Conservation (phyloP, 805 yeast genomes). For the Candida parachauliodes region DNA sequence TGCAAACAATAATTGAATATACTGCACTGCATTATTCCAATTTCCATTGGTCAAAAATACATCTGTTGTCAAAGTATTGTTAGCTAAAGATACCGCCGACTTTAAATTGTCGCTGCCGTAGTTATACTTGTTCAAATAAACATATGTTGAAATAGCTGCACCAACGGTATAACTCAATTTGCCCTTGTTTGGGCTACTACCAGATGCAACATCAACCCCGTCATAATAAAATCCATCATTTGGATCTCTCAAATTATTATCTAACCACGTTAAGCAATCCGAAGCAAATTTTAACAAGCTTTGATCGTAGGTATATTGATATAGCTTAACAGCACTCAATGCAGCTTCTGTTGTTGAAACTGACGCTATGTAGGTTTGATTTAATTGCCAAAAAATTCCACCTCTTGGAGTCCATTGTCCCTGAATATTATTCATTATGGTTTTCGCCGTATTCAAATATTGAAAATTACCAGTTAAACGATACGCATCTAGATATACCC, state of each 20-base stretch:
- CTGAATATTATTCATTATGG: slow-evolving; percentile 14
- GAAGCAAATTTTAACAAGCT: slow-evolving; percentile 14
- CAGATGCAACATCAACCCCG: slow-evolving; percentile 12
- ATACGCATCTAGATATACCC: slow-evolving; percentile 24
- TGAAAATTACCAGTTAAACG: slow-evolving; percentile 13
- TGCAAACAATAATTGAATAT: slow-evolving; percentile 19
- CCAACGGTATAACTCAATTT: slow-evolving; percentile 23
- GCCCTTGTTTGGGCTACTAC: slow-evolving; percentile 15
- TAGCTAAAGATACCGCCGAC: slow-evolving; percentile 16
- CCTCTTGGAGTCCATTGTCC: slow-evolving; percentile 20
- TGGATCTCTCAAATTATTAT: slow-evolving; percentile 15
- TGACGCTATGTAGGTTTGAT: slow-evolving; percentile 22
- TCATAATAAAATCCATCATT: slow-evolving; percentile 21
- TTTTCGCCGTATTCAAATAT: slow-evolving; percentile 18
- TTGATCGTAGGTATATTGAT: slow-evolving; percentile 13
- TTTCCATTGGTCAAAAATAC: slow-evolving; percentile 16
- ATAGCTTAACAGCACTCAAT: slow-evolving; percentile 21
- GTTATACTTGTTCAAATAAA: slow-evolving; percentile 14
- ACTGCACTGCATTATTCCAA: slow-evolving; percentile 23
- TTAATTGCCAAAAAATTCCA: slow-evolving; percentile 22
- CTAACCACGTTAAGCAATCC: slow-evolving; percentile 17
- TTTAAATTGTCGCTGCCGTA: slow-evolving; percentile 13
- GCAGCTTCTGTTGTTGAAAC: slow-evolving; percentile 28
- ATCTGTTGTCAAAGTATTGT: slow-evolving; percentile 14
- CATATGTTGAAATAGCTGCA: slow-evolving; percentile 20